Evolutionary conservation across 352 stramenopile genomes (phyloP).

Genomic region (Phytophthora megakarya): DNA sequence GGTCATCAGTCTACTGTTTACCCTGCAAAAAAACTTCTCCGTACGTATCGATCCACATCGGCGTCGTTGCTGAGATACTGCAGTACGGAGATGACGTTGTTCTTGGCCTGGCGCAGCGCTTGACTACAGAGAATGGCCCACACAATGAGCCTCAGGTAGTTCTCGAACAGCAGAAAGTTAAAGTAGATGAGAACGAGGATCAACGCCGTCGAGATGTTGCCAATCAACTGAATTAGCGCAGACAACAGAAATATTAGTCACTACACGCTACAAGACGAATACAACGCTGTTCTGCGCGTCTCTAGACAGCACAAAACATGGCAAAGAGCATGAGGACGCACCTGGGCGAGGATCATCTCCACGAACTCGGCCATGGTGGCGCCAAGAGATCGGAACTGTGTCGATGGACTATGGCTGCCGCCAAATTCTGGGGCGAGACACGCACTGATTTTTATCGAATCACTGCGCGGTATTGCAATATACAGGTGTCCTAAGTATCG

Average conservation of each 20-base stretch:
- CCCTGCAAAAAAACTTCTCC: neutral
- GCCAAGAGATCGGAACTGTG: neutral
- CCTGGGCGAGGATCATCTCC: conserved; percentile 85
- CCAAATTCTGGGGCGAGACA: conserved; percentile 9
- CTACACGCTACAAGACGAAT: neutral
- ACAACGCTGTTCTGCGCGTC: neutral
- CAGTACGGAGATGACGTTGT: conserved; percentile 81
- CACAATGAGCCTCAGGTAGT: conserved; percentile 87
- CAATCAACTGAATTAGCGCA: conserved; percentile 60
- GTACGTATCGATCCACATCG: conserved; percentile 57
- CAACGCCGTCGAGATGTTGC: conserved; percentile 87
- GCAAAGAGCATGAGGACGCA: conserved; percentile 23
- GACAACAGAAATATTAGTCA: neutral
- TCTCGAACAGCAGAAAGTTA: conserved; percentile 91
- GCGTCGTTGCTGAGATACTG: conserved; percentile 85
- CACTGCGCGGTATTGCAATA: conserved; percentile 5
- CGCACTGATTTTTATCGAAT: conserved; percentile 21
- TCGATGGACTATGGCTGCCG: neutral
- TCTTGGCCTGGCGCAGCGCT: conserved; percentile 84
- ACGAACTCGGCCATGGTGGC: conserved; percentile 77
- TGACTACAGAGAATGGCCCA: conserved; percentile 89
- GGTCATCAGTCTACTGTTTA: conserved; percentile 1
- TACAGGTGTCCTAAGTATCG: neutral
- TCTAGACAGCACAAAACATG: neutral
- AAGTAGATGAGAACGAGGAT: conserved; percentile 90